Evolutionary conservation across 257 asterid species (phyloP).

Genomic region (Solanum pimpinellifolium): DNA sequence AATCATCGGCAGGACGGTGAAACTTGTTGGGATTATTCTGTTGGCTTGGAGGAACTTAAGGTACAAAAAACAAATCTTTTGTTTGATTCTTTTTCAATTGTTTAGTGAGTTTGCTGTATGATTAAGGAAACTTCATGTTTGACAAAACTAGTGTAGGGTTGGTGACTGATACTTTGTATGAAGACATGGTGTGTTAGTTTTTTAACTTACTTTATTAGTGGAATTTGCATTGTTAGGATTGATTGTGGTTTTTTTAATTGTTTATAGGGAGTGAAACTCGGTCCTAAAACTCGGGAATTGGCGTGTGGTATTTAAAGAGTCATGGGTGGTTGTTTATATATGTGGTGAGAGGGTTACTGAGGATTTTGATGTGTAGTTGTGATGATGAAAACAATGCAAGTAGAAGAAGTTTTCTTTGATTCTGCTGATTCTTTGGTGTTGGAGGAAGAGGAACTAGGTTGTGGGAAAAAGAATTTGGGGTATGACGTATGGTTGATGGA

Average conservation of each 20-base stretch:
- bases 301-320: constrained; percentile 6
- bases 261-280: constrained; percentile 27
- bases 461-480: constrained; percentile 4
- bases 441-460: constrained; percentile 32
- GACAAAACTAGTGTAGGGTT: constrained; percentile 6
- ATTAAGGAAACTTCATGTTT: constrained; percentile 1
- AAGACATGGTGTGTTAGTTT: constrained; percentile 5
- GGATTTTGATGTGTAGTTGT: constrained; percentile 29
- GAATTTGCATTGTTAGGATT: constrained; percentile 10
- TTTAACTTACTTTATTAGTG: neutral
- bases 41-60: constrained; percentile 35
- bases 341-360: neutral
- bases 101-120: constrained; percentile 11
- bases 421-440: constrained; percentile 25
- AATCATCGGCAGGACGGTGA: constrained; percentile 61
- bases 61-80: constrained; percentile 9
- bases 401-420: constrained; percentile 63
- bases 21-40: constrained; percentile 35
- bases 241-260: constrained; percentile 5
- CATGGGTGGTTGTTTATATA: neutral
- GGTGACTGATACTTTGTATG: constrained; percentile 23
- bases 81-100: constrained; percentile 12
- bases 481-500: constrained; percentile 57
- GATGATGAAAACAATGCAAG: constrained; percentile 3
- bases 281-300: constrained; percentile 26